Base-by-base conservation (phyloP, 1,139 yeast species). In the Sugiyamaella neomexicana region DNA sequence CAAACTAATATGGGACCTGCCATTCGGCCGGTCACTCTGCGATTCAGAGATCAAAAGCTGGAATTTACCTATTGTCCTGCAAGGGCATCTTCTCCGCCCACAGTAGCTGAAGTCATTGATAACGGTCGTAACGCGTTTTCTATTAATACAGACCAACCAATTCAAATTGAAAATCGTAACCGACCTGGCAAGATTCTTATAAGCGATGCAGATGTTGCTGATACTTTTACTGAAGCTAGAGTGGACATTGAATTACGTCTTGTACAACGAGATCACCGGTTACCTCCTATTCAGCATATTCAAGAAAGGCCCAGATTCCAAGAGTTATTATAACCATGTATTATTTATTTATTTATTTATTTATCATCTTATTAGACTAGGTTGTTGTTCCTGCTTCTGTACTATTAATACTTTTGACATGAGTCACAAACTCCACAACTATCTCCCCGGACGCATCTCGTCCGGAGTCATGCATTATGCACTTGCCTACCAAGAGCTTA, bases 121-220 rank as follows among this genome's bases (percentile, higher is more conserved):
- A 87, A 87, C 66, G 89, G 88, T 17, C 80, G 81, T 57, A 74
- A 77, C 52, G 90, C 89, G 13, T 88, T 88, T 68, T 78, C 80
- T 12, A 72, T 80, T 61, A 67, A 71, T n/a, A 68, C 68, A 37
- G 68, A 74, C 25, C 70, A 75, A 46, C 66, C 72, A 29, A 64
- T 78, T 29, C 67, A 68, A 17, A 62, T 72, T 10, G 62, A 68
- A 44, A 64, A 70, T 52, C 56, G 62, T 20, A 64, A 62, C 50
- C 47, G 60, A 12, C 53, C 54, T 4, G 60, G 62, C 5, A 44
- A 46, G 20, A 47, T 62, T 7, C 50, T 65, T 17, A 67, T 63
- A 31, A 63, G 67, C 4, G 71, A 72, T 49, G 59, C 61, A 6
- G 74, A 72, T 47, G 63, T 72, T 20, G 67, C 68, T 2, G 71